Evolutionary conservation across 2,329 filamentous ascomycete genomes (phyloP), one percentile per base, ranked within the genome.

Genomic region (Plectosphaerella cucumerina): DNA sequence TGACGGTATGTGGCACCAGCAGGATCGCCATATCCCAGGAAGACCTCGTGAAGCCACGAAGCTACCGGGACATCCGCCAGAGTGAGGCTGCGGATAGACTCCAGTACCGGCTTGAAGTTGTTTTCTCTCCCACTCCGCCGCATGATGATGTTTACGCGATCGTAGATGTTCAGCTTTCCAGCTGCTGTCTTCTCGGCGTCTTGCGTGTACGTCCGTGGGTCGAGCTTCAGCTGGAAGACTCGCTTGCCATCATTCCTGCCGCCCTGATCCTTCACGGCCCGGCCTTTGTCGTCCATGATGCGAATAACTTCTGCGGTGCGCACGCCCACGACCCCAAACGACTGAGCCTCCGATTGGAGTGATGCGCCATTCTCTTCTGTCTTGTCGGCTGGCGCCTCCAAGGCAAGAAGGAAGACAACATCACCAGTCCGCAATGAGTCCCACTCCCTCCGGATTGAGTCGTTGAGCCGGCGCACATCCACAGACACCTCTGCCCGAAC

Each of bases 1-100:
- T 90, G 86, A 56, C 89, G 90, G 71, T 96, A 96, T 20, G 84
- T 88, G 33, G 94, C 94, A 52, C 89, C 86, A 26, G 90, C 82
- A 52, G 94, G 93, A 67, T 99, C 92, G 44, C 94, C 94, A 66
- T 96, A 97, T 3, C 94, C 94, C n/a, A 99, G 75, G 67, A 97
- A 99, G 10, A 97, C 93, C 59, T 97, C 94, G 62, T 96, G 90
- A 42, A 99, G 77, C 94, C 94, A 99, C 2, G 86, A 82, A 14
- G 94, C 91, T 49, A 97, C 77, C 6, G 89, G 88, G 18, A 93
- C 85, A 59, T 96, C 89, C 1, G 91, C 91, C 33, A 96, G 76
- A 2, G 90, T 87, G 26, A 99, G 79, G 56, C 84, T 89, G 62
- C 87, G 89, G 63, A 99, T 95, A 1, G 92, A 96, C 61, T 97